Base-by-base conservation (phyloP, 139 green algal species). In the Chlorella vulgaris region DNA sequence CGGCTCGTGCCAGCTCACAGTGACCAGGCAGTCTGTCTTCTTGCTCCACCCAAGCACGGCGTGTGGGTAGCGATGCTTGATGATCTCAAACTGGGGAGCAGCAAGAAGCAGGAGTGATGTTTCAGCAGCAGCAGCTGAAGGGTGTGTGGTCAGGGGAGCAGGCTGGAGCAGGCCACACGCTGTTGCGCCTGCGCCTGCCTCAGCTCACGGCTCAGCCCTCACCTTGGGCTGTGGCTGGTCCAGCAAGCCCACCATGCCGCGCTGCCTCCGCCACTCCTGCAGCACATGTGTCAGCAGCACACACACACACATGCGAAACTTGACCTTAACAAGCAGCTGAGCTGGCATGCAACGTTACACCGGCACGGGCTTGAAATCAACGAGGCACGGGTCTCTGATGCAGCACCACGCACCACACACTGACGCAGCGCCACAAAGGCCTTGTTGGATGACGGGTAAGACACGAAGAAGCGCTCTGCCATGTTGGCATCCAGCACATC, bases 31-130 rank as follows among this genome's bases (percentile, higher is more conserved):
- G 42, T 86, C 62, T 26, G 66, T 82, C 42, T 86, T 82, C 6
- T 29, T 76, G 67, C 31, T 65, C 74, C 76, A 83, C 28, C 82
- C 74, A 42, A 68, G 61, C 33, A 78, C 58, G 24, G 74, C 82
- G 29, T 86, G 82, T 47, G 75, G 63, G 50, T 86, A 86, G 47
- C 69, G 61, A 1, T 42, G 42, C 63, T 86, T 86, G 61, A 86
- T 71, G 50, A 31, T 19, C 24, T 55, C 35, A 61, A 83, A 86
- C 47, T 68, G 51, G 36, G 35, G 55, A 22, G 33, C 2, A 35
- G 0, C 1, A 33, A 31, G 33, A 7, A 3, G 35, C 18, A 35
- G 35, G 8, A 42, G 6, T n/a, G n/a, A n/a, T n/a, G n/a, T n/a
- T n/a, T n/a, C n/a, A n/a, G n/a, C n/a, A n/a, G n/a, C n/a, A n/a